phyloP scores from a whole-genome alignment of 805 yeast genomes.

The Candida wancherniae region DNA sequence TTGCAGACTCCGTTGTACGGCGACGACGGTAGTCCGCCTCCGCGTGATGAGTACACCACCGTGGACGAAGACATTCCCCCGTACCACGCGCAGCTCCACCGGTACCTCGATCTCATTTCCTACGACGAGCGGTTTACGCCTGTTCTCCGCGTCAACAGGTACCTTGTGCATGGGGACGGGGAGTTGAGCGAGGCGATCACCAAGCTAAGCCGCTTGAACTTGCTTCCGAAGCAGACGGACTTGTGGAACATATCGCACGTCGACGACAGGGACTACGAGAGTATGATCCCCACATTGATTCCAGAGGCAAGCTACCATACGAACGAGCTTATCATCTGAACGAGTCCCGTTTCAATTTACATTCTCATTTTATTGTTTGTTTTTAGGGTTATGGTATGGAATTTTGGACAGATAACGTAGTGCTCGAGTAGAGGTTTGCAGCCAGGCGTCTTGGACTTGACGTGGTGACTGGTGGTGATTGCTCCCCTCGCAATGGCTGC shows the following conservation, averaged over 20 bases:
- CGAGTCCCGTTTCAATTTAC: no score
- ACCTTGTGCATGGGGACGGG: slow-evolving; percentile 16
- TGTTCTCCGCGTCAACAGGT: slow-evolving; percentile 20
- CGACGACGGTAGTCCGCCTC: slow-evolving; percentile 4
- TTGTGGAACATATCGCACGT: slow-evolving; percentile 22
- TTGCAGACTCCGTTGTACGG: slow-evolving; percentile 2
- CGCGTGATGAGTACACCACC: slow-evolving; percentile 11
- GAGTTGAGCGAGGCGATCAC: slow-evolving; percentile 18
- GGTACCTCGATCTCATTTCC: slow-evolving; percentile 19
- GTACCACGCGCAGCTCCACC: slow-evolving; percentile 19
- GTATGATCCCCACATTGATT: slow-evolving; percentile 20
- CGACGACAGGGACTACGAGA: slow-evolving; percentile 24
- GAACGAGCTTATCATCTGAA: slow-evolving; percentile 1
- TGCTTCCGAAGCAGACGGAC: slow-evolving; percentile 20
- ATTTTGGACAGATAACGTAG: no score
- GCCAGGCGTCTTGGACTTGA: no score
- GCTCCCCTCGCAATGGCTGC: no score
- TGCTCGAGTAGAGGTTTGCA: no score
- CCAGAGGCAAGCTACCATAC: slow-evolving; percentile 6
- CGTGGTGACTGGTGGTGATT: no score
- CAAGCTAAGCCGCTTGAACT: slow-evolving; percentile 17
- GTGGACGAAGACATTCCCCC: slow-evolving; percentile 18
- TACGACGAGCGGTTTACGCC: slow-evolving; percentile 24
- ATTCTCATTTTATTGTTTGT: no score
- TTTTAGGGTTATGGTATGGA: no score